phyloP scores from a whole-genome alignment of 169 alveolate species.

The Eimeria acervulina region DNA sequence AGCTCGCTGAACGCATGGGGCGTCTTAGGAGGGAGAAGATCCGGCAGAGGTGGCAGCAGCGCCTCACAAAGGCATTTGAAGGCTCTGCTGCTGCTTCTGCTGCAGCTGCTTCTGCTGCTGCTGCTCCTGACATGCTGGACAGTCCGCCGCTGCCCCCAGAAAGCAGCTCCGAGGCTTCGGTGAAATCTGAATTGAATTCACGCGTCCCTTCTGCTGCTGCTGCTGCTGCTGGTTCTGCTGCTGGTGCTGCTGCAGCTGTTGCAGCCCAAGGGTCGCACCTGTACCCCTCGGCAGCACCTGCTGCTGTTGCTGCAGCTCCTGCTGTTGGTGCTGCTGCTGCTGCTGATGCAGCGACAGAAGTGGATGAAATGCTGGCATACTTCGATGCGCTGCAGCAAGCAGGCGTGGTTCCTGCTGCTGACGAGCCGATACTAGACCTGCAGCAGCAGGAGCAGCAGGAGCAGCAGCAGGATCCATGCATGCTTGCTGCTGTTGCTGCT shows the following conservation, averaged over 20 bases:
- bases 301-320: not conserved
- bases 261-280: not conserved
- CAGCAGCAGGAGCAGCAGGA: slow-evolving; percentile 23
- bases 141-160: not conserved
- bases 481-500: slow-evolving; percentile 28
- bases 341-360: not conserved
- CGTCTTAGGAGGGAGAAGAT: slow-evolving; percentile 13
- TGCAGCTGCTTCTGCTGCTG: not conserved
- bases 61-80: not conserved
- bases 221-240: not conserved
- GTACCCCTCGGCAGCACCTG: not conserved
- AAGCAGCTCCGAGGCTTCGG: not conserved
- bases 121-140: not conserved
- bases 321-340: no score
- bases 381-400: slow-evolving; percentile 37
- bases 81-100: slow-evolving; percentile 26
- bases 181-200: not conserved
- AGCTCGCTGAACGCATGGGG: slow-evolving; percentile 9
- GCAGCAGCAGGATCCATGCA: slow-evolving; percentile 42
- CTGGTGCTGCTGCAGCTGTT: slow-evolving; percentile 8
- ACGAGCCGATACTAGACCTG: not conserved
- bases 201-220: not conserved
- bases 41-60: slow-evolving; percentile 63
- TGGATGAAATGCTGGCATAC: slow-evolving; percentile 57
- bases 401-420: not conserved